Evolutionary conservation across 805 yeast genomes (phyloP), one percentile per base, ranked within the genome.

Genomic region (Wickerhamiella cacticola): DNA sequence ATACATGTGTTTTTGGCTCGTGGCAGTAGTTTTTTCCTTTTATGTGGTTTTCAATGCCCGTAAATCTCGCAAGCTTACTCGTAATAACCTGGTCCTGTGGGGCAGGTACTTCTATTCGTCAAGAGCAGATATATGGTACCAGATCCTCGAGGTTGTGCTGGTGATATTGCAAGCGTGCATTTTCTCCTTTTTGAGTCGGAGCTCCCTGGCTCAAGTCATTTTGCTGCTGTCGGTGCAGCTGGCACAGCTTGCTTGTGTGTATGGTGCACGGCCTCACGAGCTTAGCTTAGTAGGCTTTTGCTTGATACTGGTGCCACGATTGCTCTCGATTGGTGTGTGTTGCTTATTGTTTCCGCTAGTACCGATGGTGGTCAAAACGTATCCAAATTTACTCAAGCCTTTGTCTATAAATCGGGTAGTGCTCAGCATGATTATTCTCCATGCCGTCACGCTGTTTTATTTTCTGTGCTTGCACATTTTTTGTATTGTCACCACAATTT

Each of bases 211-310:
- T n/a, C 45, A 42, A 29, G 23, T 15, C 19, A 42, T 31, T 10
- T n/a, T 42, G 7, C 16, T 31, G 6, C 21, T 42, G 2, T 3
- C 15, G 2, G 4, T 16, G 7, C 45, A 42, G 22, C 21, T 42
- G 22, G n/a, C 21, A 19, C 15, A 15, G 8, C 12, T 42, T 8
- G 35, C 25, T 21, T 26, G 36, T 13, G 45, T 24, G 4, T 42
- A 33, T 2, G 45, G 45, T 4, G 31, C 38, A 3, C 34, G 45
- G 6, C 45, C 38, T 9, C 25, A 28, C n/a, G 45, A 33, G 13
- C 28, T 42, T 7, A 42, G 38, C 16, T 29, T n/a, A 6, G 45
- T 42, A 18, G 45, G 45, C 12, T 42, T 31, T 22, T 21, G 21
- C 4, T n/a, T 42, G 36, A n/a, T 31, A n/a, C n/a, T 42, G 21